These are phyloP conservation scores for Dryadomyces sulphureus DNA, from an alignment of 2,329 filamentous ascomycete species.

Conservation along the genomic window DNA sequence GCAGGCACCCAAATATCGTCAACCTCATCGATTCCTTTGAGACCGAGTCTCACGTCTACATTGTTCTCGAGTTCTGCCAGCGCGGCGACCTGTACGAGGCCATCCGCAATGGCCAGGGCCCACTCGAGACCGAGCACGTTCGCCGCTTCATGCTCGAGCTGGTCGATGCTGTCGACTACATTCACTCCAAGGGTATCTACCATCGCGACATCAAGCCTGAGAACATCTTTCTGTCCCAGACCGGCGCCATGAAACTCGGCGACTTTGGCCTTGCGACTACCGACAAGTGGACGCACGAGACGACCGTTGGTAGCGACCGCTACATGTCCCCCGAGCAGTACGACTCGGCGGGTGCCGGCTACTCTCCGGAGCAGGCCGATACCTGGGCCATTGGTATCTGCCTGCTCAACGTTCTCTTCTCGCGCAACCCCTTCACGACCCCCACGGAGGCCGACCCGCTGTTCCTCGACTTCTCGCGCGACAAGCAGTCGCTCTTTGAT, in stretches of 20 bases:
- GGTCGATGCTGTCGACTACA: slow-evolving; percentile 74
- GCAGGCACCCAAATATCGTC: slow-evolving; percentile 79
- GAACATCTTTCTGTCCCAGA: slow-evolving; percentile 88
- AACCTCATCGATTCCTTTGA: slow-evolving; percentile 85
- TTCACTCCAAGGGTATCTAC: slow-evolving; percentile 82
- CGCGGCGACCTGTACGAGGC: slow-evolving; percentile 96
- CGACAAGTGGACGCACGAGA: slow-evolving; percentile 81
- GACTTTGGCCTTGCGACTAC: slow-evolving; percentile 90
- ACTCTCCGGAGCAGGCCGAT: slow-evolving; percentile 85
- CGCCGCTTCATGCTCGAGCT: slow-evolving; percentile 95
- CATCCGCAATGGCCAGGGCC: slow-evolving; percentile 76
- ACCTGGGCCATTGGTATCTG: slow-evolving; percentile 97
- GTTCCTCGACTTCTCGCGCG: slow-evolving; percentile 82
- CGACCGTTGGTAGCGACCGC: slow-evolving; percentile 88
- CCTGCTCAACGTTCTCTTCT: slow-evolving; percentile 90
- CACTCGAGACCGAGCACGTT: slow-evolving; percentile 89
- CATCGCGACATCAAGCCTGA: slow-evolving; percentile 99
- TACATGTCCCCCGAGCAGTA: slow-evolving; percentile 99
- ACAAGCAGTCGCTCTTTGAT: slow-evolving; percentile 93
- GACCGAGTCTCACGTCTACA: slow-evolving; percentile 75
- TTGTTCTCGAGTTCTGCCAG: slow-evolving; percentile 89
- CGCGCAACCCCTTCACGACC: slow-evolving; percentile 86
- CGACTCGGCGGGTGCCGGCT: slow-evolving; percentile 73
- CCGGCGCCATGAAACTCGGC: slow-evolving; percentile 86
- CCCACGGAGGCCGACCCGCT: slow-evolving; percentile 83